These are phyloP conservation scores for Russula sp. DNA, from an alignment of 768 basidiomycete species.

Conservation along the genomic window DNA sequence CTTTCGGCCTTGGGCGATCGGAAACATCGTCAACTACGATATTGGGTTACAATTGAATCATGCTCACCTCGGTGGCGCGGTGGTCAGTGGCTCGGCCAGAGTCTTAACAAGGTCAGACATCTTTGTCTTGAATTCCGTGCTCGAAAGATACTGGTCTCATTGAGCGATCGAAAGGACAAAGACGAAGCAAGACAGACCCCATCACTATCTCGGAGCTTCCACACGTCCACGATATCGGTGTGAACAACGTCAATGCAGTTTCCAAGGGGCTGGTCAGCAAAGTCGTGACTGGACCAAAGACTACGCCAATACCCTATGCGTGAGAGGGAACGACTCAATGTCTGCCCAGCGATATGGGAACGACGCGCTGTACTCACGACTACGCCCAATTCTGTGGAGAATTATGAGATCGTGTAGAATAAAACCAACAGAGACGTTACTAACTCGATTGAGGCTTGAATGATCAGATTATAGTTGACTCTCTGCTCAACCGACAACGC, in stretches of 20 bases:
- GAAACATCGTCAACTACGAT: no score
- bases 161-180: no score
- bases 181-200: no score
- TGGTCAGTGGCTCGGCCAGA: not conserved
- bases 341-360: not conserved
- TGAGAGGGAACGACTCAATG: not conserved
- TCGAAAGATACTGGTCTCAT: constrained; percentile 13
- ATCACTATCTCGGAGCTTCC: constrained; percentile 10
- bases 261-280: not conserved
- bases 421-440: not conserved
- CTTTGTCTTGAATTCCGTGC: not conserved
- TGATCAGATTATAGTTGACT: not conserved
- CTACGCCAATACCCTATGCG: constrained; percentile 19
- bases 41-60: no score
- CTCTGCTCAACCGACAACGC: constrained; percentile 11
- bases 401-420: not conserved
- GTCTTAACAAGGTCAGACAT: constrained; percentile 11
- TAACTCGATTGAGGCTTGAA: constrained; percentile 13
- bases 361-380: not conserved
- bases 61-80: not conserved
- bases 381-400: constrained; percentile 3
- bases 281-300: constrained; percentile 12
- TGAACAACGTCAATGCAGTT: constrained; percentile 4
- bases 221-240: constrained; percentile 5
- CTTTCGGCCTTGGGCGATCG: no score